Evolutionary conservation across 116 monocot genomes (phyloP).

Genomic region (Posidonia oceanica): DNA sequence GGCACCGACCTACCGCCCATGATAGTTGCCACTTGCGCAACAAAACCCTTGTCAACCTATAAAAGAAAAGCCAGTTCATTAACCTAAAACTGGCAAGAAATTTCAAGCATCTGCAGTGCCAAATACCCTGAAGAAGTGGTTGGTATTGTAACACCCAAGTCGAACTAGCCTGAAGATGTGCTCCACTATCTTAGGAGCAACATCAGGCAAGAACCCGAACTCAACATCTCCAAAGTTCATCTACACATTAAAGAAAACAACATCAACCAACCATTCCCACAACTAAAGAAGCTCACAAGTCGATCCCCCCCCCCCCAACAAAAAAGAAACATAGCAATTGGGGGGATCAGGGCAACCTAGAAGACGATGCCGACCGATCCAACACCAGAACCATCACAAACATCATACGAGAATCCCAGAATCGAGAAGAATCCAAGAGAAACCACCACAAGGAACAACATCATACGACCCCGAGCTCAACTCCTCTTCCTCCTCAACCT

Average conservation of each 20-base stretch:
- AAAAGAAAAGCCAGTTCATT: neutral
- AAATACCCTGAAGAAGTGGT: slow-evolving; percentile 88
- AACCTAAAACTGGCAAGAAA: neutral
- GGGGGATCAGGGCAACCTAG: no score
- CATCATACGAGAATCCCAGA: no score
- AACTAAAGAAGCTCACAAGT: neutral
- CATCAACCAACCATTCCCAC: neutral
- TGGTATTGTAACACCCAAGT: slow-evolving; percentile 90
- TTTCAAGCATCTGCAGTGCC: neutral
- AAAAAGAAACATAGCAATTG: no score
- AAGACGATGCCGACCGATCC: no score
- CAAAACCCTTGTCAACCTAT: slow-evolving; percentile 93
- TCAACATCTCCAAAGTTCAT: slow-evolving; percentile 88
- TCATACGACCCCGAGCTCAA: no score
- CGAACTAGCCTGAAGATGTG: slow-evolving; percentile 92
- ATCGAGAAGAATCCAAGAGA: no score
- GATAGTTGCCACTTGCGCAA: slow-evolving; percentile 96
- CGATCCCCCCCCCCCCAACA: no score
- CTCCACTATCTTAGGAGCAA: slow-evolving; percentile 89
- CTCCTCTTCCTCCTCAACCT: no score
- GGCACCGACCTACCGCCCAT: slow-evolving; percentile 65
- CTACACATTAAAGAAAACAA: slow-evolving; percentile 16
- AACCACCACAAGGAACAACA: no score
- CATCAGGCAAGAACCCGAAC: slow-evolving; percentile 73
- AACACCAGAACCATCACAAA: no score